Base-by-base conservation (phyloP, 225 moss, liverwort and hornwort genomes). In the Polytrichum commune region DNA sequence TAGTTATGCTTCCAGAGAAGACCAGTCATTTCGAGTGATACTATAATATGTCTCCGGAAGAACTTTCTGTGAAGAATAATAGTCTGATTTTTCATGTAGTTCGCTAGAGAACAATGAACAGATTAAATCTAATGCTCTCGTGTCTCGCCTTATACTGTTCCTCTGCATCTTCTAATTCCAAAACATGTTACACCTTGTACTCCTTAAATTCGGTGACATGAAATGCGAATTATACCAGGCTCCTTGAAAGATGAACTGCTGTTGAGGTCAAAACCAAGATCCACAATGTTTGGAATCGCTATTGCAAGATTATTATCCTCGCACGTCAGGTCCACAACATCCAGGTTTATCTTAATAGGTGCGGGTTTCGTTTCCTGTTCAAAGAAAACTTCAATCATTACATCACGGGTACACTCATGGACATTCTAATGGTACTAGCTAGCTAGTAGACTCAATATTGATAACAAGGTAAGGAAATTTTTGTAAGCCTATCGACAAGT, bases 261-360 rank as follows among this genome's bases (percentile, higher is more conserved):
- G 66, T 73, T 74, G 54, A 58, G 60, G 71, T 77, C 73, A 46
- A 65, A 66, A 53, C 78, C 84, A 61, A 85, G 69, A 72, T 85
- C 72, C 74, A 79, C 82, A 72, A 75, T 16, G 53, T 77, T 64
- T 35, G 77, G 46, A 55, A 30, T 57, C 38, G 71, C 27, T 55
- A 76, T 25, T 64, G 74, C 58, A 75, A 28, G 53, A 72, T 24
- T 1, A 19, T 63, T 60, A 76, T 10, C 22, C n/a, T 5, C 53
- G 22, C 69, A 29, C 9, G 35, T 56, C 65, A 46, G 46, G 46
- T 46, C 46, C 46, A 46, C 46, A 46, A 46, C 13, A 46, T 46
- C 46, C 46, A 46, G 46, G 13, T 16, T 46, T 16, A 46, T 13
- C 46, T 46, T 46, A 16, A 16, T 46, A 3, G 46, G 16, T 46